A percentile compares a stretch with the other conserved stretches of the same genome.
Conservation (phyloP, 495 filamentous ascomycete genomes). For the Aspergillus incahuasiensis region DNA sequence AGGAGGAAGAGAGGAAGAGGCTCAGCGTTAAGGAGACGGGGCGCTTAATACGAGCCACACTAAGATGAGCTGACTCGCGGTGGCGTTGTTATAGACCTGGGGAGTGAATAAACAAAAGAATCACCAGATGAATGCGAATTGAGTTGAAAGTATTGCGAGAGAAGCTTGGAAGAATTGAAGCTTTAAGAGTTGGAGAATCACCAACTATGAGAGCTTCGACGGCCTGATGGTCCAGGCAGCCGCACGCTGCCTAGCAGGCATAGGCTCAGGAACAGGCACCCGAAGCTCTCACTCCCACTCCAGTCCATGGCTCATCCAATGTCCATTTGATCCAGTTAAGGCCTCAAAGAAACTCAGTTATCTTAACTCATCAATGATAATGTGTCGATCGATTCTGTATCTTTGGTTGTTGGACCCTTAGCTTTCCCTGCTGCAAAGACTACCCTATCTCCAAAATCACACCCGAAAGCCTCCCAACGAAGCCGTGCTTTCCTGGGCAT, state of each 20-base stretch:
- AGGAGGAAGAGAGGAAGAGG: background rate
- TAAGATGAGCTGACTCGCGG: background rate
- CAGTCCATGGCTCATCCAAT: background rate
- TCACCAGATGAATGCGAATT: background rate
- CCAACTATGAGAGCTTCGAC: background rate
- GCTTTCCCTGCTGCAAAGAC: background rate
- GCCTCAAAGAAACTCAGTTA: background rate
- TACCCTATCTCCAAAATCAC: too few relatives aligned
- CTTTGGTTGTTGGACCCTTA: background rate
- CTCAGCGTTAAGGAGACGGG: background rate
- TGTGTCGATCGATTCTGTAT: background rate
- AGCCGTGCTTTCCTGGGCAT: too few relatives aligned
- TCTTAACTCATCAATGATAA: background rate
- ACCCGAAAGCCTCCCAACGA: too few relatives aligned
- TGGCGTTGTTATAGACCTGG: background rate
- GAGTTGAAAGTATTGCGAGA: background rate
- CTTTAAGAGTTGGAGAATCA: constrained; percentile 3
- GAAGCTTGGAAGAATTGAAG: background rate
- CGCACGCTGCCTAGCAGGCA: constrained; percentile 6
- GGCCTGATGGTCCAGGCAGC: constrained; percentile 14
- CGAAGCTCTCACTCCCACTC: background rate
- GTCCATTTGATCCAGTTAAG: background rate
- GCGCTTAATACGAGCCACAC: background rate
- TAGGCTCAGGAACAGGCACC: background rate
- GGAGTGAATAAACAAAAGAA: background rate